Evolutionary conservation across 116 monocot genomes (phyloP), one percentile per base, ranked within the genome.

Genomic region (Cymodocea nodosa): DNA sequence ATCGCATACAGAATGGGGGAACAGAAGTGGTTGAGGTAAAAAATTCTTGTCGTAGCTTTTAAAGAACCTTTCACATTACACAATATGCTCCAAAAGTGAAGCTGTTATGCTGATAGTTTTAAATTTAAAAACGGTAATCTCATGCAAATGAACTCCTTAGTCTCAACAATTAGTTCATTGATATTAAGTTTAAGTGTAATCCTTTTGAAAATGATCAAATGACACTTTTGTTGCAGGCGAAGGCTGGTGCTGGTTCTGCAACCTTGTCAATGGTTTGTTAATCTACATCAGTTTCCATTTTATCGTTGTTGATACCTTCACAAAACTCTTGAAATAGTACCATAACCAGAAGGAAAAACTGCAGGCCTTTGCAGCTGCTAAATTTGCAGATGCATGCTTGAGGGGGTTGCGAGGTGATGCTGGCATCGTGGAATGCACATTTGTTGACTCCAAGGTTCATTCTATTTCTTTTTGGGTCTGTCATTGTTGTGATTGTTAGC

Each of bases 21-120:
- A 98, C 97, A 51, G 97, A 98, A 79, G 97, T 98, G 49, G 97
- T 98, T 64, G 92, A 98, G 92, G 97, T 98, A 77, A 71, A 30
- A 62, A 22, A 13, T 23, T 9, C 13, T 57, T 57, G 15, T 8
- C 20, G 23, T 24, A 13, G 30, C 2, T 57, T 15, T 57, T 57
- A 13, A 48, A 48, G 13, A 25, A 57, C 57, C 23, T 57, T 12
- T 57, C 23, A 20, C 23, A 24, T 23, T 10, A 23, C 12, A 22
- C 23, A 44, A 44, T 44, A 6, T 30, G 11, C 11, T 44, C 44
- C 11, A 44, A 44, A 44, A 11, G 44, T 44, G 11, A 44, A 44
- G 44, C 6, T 11, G 11, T 44, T 44, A 44, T 37, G n/a, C n/a
- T n/a, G n/a, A n/a, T 0, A 44, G 6, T 44, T 44, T 44, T 44